Evolutionary conservation across 148 eudicot species (phyloP), one percentile per base, ranked within the genome.

Genomic region (Linanthus parryae): DNA sequence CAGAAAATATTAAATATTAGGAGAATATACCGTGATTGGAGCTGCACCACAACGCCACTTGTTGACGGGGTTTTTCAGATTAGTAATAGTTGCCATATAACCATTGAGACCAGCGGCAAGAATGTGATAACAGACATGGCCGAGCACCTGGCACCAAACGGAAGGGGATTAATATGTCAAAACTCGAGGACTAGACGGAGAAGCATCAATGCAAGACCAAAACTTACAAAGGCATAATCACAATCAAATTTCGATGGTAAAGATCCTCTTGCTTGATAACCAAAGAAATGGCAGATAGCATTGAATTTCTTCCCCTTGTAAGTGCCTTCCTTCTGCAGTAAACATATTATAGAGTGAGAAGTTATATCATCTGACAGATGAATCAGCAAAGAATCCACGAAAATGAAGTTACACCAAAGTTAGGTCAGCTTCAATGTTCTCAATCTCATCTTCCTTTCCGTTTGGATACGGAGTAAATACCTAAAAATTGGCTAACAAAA

Each of bases 41-140:
- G 99, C 96, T 54, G 99, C 99, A 51, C 96, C 99, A 71, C 99
- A 92, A 22, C 78, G 80, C 99, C 99, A 92, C 78, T 84, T 84
- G 62, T 88, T 84, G 13, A 70, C 75, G 15, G 96, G 95, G 58
- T 74, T 78, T 72, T 92, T 92, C 31, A 92, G 72, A 77, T 92
- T 92, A 26, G 88, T 92, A 51, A 84, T 62, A 53, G 99, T 84
- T 52, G 99, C 99, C 81, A 92, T 57, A 65, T 87, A 92, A 26
- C 99, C 99, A 72, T 82, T 92, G 50, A 92, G 72, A 48, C 99
- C 96, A 79, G 96, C 96, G 36, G 91, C 95, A 55, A 92, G 75
- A 55, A 92, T 70, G 65, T 88, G 99, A 61, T 88, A 92, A 75
- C 91, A 78, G 34, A 88, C 67, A 56, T 92, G 96, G 51, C 99